phyloP scores from a whole-genome alignment of 148 eudicot genomes.

The Camellia lanceoleosa region DNA sequence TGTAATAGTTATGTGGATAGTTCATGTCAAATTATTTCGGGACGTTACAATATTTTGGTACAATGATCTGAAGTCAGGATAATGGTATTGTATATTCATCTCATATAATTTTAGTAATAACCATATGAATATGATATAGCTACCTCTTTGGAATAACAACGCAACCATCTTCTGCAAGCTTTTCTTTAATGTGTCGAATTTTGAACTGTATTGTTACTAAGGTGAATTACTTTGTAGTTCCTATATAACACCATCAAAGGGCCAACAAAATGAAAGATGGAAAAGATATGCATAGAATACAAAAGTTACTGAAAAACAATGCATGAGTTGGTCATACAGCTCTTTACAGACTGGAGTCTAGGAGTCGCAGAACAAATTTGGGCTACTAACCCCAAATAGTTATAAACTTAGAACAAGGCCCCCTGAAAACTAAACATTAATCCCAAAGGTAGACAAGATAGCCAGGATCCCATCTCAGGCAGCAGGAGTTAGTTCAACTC shows the following conservation, averaged over 20 bases:
- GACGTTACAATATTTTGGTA: not conserved
- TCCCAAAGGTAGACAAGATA: not conserved
- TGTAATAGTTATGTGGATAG: too few relatives aligned
- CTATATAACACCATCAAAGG: not conserved
- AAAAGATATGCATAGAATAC: not conserved
- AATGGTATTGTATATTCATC: not conserved
- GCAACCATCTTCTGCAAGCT: not conserved
- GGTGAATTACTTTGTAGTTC: not conserved
- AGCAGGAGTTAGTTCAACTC: not conserved
- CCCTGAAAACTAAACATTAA: not conserved
- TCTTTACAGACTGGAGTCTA: not conserved
- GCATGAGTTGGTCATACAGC: not conserved
- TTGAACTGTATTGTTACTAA: not conserved
- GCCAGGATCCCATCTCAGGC: conserved; percentile 2
- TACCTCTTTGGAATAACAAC: not conserved
- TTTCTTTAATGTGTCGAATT: not conserved
- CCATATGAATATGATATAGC: not conserved
- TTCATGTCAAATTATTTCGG: too few relatives aligned
- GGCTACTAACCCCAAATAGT: conserved; percentile 1
- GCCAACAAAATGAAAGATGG: not conserved
- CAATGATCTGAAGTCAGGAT: not conserved
- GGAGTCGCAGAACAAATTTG: not conserved
- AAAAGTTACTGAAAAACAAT: not conserved
- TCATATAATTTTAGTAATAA: not conserved
- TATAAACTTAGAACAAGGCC: not conserved